Percentiles rank a stretch among this genome's conserved stretches.
Conservation (phyloP, 83 land plant genomes). For the Diphasiastrum complanatum region DNA sequence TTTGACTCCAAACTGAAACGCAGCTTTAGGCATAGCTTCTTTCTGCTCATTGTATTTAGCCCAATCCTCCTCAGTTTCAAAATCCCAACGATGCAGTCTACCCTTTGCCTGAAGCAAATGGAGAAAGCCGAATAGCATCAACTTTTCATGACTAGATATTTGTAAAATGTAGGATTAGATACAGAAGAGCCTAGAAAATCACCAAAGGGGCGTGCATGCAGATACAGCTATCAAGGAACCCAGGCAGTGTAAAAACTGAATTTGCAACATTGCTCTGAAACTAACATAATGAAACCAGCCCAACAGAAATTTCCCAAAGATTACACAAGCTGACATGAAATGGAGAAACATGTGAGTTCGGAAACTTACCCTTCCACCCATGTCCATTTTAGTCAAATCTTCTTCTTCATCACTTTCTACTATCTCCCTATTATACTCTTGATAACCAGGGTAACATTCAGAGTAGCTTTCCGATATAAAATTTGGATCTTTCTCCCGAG, state of each 20-base stretch:
- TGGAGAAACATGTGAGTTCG: too few species aligned
- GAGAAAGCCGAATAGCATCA: neutral
- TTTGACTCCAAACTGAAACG: constrained; percentile 97
- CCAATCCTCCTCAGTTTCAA: constrained; percentile 98
- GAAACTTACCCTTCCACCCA: constrained; percentile 87
- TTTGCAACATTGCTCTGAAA: neutral
- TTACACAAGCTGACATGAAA: too few species aligned
- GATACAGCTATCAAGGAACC: neutral
- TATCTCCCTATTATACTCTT: constrained; percentile 90
- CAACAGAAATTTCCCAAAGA: too few species aligned
- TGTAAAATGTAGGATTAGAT: neutral
- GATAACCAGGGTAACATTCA: constrained; percentile 98
- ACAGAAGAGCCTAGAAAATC: too few species aligned
- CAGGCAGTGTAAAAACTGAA: neutral
- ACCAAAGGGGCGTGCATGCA: too few species aligned
- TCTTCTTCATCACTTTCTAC: constrained; percentile 96
- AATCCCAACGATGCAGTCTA: constrained; percentile 93
- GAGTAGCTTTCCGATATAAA: constrained; percentile 96
- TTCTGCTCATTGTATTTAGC: constrained; percentile 96
- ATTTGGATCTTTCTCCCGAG: constrained; percentile 94
- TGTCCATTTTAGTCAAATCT: constrained; percentile 95
- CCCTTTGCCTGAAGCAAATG: constrained; percentile 97
- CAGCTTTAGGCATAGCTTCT: constrained; percentile 99
- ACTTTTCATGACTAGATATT: neutral
- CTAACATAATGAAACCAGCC: too few species aligned